Conservation (phyloP, 441 rosid species). For the Raphanus hybrid region DNA sequence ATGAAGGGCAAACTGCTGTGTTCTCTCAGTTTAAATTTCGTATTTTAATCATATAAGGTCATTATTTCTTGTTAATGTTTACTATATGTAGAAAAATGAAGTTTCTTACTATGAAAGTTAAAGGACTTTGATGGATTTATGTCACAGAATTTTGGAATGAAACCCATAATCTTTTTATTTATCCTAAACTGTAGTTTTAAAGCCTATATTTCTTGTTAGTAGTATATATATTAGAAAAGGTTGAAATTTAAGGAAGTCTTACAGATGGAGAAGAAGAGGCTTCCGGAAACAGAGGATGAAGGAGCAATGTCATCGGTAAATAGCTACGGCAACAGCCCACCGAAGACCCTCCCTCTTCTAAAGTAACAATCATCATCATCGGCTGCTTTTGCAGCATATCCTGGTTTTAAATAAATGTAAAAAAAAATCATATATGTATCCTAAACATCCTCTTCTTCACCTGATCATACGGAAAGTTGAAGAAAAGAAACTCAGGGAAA, state of each 20-base stretch:
- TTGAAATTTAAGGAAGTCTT: background rate
- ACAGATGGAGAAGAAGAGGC: constrained; percentile 14
- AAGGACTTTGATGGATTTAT: background rate
- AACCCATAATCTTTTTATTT: no score
- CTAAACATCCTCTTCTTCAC: background rate
- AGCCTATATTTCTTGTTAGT: no score
- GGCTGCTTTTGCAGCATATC: background rate
- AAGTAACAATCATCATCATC: constrained; percentile 21
- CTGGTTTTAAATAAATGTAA: background rate
- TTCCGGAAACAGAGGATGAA: background rate
- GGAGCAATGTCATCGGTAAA: background rate
- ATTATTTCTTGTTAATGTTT: background rate
- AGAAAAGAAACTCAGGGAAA: background rate
- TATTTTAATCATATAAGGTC: background rate
- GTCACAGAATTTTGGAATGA: background rate
- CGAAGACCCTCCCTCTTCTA: constrained; percentile 24
- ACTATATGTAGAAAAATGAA: no score
- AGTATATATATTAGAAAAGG: no score
- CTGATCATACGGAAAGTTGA: background rate
- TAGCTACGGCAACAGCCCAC: constrained; percentile 11
- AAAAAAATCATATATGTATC: background rate
- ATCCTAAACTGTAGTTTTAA: background rate
- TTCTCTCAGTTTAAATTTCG: background rate
- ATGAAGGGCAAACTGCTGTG: background rate
- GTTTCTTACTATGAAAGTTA: background rate